Base-by-base conservation (phyloP, 257 asterid genomes). In the Primulina eburnea region DNA sequence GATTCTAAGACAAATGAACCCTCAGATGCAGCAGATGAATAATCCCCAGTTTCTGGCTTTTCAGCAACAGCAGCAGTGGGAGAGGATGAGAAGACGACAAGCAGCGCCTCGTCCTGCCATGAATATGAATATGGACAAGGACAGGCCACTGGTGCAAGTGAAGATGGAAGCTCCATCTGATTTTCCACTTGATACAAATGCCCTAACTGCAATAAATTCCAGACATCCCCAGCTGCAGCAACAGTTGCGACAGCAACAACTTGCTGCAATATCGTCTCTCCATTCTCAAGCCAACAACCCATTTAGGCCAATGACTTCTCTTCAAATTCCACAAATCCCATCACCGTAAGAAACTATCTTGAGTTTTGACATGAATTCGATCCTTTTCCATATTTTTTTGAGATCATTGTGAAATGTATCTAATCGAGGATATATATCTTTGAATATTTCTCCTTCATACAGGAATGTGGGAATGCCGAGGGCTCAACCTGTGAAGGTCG, bases 401-500 rank as follows among this genome's bases (percentile, higher is more conserved):
- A 53, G 35, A 62, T 10, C 40, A n/a, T 8, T 24, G n/a, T 63
- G 21, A 60, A 55, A 28, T 33, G 28, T 16, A 29, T 57, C 30
- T 75, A 21, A 32, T 33, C 26, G 60, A 53, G 33, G 37, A 56
- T 34, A 11, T 14, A 55, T 28, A n/a, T 68, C 43, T 50, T 69
- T 43, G 66, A 71, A 30, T 73, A 47, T 65, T 26, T 28, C 63
- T 59, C 62, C 71, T 34, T 3, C 30, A 60, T 71, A 77, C 87
- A 89, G 97, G 89, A 89, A 71, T 71, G 85, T 75, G 89, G 86
- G 92, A 69, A 81, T 88, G 85, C 69, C 85, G 3, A 89, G 99
- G 89, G 96, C 99, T 35, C 99, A 88, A 57, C 99, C 99, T 1
- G 96, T 94, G 32, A 94, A 93, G 83, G 97, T 94, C 61, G 97